Evolutionary conservation across 2,329 filamentous ascomycete species (phyloP).

Genomic region (Nigrospora osmanthi): DNA sequence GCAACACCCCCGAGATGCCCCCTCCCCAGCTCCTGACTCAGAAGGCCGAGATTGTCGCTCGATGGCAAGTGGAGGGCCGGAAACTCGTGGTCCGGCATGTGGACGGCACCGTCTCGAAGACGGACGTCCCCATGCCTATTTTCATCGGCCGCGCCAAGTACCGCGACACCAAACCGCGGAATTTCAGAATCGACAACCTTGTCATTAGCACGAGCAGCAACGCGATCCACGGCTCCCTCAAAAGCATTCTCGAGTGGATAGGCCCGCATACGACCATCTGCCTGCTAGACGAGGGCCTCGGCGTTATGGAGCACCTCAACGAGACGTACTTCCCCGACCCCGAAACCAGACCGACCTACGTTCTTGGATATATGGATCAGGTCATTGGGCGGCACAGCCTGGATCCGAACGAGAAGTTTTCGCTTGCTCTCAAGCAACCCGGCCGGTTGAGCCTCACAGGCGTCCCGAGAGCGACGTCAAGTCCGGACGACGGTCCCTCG

Average conservation of each 20-base stretch:
- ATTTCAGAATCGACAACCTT: constrained; percentile 11
- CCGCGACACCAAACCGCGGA: no score
- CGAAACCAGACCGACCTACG: constrained; percentile 61
- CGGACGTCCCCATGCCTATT: constrained; percentile 12
- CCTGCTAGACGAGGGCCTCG: constrained; percentile 75
- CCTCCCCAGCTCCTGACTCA: constrained; percentile 58
- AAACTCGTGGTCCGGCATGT: constrained; percentile 36
- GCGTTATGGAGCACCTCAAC: constrained; percentile 73
- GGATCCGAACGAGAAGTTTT: constrained; percentile 6
- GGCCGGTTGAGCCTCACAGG: constrained; percentile 27
- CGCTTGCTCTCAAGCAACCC: constrained; percentile 32
- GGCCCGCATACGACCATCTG: constrained; percentile 62
- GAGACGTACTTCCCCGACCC: constrained; percentile 61
- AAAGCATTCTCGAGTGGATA: constrained; percentile 5
- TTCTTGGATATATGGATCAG: constrained; percentile 57
- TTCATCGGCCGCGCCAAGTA: no score
- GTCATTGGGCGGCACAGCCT: constrained; percentile 7
- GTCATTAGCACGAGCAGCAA: constrained; percentile 11
- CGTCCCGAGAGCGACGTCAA: constrained; percentile 3
- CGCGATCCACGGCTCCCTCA: no score
- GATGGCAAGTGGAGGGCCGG: constrained; percentile 37
- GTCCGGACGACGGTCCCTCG: not conserved
- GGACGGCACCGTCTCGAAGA: constrained; percentile 20
- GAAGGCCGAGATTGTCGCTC: constrained; percentile 28
- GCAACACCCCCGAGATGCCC: constrained; percentile 48